Percentiles rank a stretch among this genome's conserved stretches.
Evolutionary conservation across 495 filamentous ascomycete genomes (phyloP).

Genomic region (Tetracladium setigerum): DNA sequence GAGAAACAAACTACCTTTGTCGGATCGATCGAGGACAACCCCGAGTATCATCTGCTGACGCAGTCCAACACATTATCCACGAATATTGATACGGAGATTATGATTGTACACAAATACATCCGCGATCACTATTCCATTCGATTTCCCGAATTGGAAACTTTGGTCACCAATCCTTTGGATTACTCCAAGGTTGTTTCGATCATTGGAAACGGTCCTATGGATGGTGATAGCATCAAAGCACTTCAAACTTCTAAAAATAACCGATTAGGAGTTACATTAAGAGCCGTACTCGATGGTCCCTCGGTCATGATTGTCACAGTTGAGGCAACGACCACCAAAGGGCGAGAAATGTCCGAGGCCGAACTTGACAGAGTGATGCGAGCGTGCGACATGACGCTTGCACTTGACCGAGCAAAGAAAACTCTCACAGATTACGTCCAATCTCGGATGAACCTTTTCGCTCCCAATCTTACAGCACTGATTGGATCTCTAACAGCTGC

Average conservation of each 20-base stretch:
- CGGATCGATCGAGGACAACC: constrained; percentile 77
- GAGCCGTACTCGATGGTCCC: constrained; percentile 75
- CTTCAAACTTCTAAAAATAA: constrained; percentile 68
- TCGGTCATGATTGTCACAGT: constrained; percentile 94
- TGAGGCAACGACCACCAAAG: constrained; percentile 83
- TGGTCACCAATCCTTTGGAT: constrained; percentile 85
- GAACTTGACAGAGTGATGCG: constrained; percentile 68
- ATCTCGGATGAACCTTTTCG: constrained; percentile 93
- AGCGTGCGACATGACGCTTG: constrained; percentile 81
- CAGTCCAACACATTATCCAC: constrained; percentile 81
- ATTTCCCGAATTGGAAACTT: constrained; percentile 92
- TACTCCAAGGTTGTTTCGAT: constrained; percentile 95
- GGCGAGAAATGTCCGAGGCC: constrained; percentile 62
- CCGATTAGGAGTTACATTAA: constrained; percentile 63
- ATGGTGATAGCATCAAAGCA: constrained; percentile 70
- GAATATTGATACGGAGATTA: constrained; percentile 84
- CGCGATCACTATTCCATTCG: constrained; percentile 90
- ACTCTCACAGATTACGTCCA: constrained; percentile 92
- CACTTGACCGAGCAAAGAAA: constrained; percentile 79
- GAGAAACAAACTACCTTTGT: constrained; percentile 51
- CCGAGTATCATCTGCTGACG: constrained; percentile 76
- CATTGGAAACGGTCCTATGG: constrained; percentile 85
- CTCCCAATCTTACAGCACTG: constrained; percentile 87
- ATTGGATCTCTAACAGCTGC: constrained; percentile 94
- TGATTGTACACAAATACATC: constrained; percentile 89